A percentile compares a stretch with the other conserved stretches of the same genome.
Evolutionary conservation across 2,329 filamentous ascomycete species (phyloP).

Genomic region (Neodidymelliopsis sp.): DNA sequence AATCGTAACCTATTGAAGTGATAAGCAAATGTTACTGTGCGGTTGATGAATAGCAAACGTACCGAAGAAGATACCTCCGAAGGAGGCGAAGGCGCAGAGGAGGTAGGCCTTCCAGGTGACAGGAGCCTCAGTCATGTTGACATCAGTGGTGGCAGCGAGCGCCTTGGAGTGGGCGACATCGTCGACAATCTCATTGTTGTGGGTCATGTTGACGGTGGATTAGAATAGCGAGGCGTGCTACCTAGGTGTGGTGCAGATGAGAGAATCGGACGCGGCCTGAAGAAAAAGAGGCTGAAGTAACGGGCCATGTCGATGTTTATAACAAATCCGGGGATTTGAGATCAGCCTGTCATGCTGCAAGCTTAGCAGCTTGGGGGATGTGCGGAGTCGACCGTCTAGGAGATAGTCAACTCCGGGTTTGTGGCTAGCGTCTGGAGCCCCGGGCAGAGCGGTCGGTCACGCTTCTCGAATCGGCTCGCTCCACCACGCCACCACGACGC

Average conservation of each 20-base stretch:
- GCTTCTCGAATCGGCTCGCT: not conserved
- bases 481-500: not conserved
- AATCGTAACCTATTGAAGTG: constrained; percentile 13
- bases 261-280: constrained; percentile 7
- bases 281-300: not conserved
- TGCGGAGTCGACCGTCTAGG: not conserved
- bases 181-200: constrained; percentile 3
- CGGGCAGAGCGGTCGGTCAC: not conserved
- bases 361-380: not conserved
- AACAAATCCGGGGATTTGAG: constrained; percentile 14
- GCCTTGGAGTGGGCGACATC: constrained; percentile 1
- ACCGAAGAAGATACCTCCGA: constrained; percentile 46
- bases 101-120: constrained; percentile 51
- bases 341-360: constrained; percentile 3
- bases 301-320: constrained; percentile 7
- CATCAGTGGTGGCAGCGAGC: constrained; percentile 47
- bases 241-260: not conserved
- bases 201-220: constrained; percentile 9
- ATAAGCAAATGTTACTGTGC: constrained; percentile 54
- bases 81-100: constrained; percentile 49
- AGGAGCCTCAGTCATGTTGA: constrained; percentile 60
- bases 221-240: constrained; percentile 1
- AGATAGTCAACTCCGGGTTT: not conserved
- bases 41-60: constrained; percentile 26
- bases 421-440: not conserved